Percentiles rank a stretch among this genome's conserved stretches.
phyloP scores from a whole-genome alignment of 2,329 filamentous ascomycete species.

The Ophiocordyceps polyrhachis-furcata region DNA sequence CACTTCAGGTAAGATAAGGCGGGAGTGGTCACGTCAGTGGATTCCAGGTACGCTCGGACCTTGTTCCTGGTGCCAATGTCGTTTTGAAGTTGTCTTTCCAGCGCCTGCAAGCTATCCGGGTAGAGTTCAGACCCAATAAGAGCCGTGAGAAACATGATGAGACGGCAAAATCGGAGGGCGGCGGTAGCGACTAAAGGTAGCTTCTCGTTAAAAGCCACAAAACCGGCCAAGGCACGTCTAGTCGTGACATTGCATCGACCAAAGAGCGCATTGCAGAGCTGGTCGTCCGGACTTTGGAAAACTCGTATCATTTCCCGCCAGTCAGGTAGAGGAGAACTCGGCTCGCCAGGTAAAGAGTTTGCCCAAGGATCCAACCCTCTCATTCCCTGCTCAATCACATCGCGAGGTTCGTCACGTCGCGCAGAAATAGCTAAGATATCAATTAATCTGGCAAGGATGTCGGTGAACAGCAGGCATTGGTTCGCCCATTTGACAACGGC shows the following conservation, averaged over 20 bases:
- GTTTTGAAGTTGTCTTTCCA: slow-evolving; percentile 54
- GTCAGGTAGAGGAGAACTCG: slow-evolving; percentile 23
- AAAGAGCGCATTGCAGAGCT: slow-evolving; percentile 1
- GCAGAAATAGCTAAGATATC: slow-evolving; percentile 65
- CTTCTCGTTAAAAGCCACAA: slow-evolving; percentile 23
- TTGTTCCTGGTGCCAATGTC: slow-evolving; percentile 45
- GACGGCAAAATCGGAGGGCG: background rate
- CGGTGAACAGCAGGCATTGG: slow-evolving; percentile 61
- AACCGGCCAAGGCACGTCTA: slow-evolving; percentile 2
- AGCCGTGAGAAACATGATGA: slow-evolving; percentile 29
- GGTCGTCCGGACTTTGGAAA: slow-evolving; percentile 26
- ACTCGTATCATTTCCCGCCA: slow-evolving; percentile 30
- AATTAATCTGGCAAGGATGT: slow-evolving; percentile 70
- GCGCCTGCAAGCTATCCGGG: slow-evolving; percentile 66
- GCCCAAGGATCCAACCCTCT: slow-evolving; percentile 63
- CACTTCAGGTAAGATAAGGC: slow-evolving; percentile 26
- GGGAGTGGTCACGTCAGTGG: slow-evolving; percentile 19
- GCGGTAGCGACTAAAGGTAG: background rate
- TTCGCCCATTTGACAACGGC: slow-evolving; percentile 81
- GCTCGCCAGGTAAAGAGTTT: slow-evolving; percentile 25
- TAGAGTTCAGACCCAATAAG: slow-evolving; percentile 39
- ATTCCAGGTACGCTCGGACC: slow-evolving; percentile 34
- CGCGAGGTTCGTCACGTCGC: slow-evolving; percentile 48
- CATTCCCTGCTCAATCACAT: slow-evolving; percentile 75
- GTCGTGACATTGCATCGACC: background rate